Evolutionary conservation across 768 basidiomycete genomes (phyloP).

Genomic region (Gyrodon lividus): DNA sequence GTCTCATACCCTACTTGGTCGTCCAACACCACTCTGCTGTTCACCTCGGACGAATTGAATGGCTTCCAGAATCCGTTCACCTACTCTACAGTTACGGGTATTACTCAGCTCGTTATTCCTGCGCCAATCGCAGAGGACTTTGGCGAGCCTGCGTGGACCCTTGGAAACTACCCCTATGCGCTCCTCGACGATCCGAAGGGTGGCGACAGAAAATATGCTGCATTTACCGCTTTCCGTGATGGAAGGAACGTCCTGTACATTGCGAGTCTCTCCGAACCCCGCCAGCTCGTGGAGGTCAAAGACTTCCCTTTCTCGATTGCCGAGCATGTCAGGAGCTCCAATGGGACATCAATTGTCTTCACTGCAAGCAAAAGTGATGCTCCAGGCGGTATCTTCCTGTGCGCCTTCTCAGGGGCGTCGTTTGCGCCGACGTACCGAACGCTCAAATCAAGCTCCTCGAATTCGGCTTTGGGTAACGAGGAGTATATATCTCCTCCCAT

Average conservation of each 20-base stretch:
- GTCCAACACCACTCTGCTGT: conserved; percentile 53
- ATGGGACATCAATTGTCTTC: conserved; percentile 31
- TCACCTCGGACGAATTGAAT: conserved; percentile 56
- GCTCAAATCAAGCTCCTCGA: conserved; percentile 26
- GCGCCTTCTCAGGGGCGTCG: conserved; percentile 23
- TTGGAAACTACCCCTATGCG: conserved; percentile 50
- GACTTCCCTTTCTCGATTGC: conserved; percentile 36
- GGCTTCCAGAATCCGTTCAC: conserved; percentile 71
- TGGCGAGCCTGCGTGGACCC: conserved; percentile 52
- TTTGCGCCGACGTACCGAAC: conserved; percentile 21
- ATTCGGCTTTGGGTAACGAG: conserved; percentile 10
- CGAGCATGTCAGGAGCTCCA: conserved; percentile 23
- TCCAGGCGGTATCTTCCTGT: conserved; percentile 30
- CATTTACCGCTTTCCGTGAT: conserved; percentile 33
- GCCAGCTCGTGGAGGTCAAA: conserved; percentile 21
- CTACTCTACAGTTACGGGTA: conserved; percentile 38
- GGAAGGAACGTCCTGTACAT: conserved; percentile 38
- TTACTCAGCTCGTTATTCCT: conserved; percentile 32
- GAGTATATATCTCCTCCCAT: conserved; percentile 46
- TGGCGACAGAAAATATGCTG: conserved; percentile 18
- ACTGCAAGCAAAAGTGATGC: conserved; percentile 32
- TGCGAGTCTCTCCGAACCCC: conserved; percentile 25
- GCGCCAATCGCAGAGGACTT: conserved; percentile 54
- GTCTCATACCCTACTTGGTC: conserved; percentile 63
- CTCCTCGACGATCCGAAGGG: conserved; percentile 35